phyloP scores from a whole-genome alignment of 108 stramenopile genomes.

The Licmophora abbreviata region DNA sequence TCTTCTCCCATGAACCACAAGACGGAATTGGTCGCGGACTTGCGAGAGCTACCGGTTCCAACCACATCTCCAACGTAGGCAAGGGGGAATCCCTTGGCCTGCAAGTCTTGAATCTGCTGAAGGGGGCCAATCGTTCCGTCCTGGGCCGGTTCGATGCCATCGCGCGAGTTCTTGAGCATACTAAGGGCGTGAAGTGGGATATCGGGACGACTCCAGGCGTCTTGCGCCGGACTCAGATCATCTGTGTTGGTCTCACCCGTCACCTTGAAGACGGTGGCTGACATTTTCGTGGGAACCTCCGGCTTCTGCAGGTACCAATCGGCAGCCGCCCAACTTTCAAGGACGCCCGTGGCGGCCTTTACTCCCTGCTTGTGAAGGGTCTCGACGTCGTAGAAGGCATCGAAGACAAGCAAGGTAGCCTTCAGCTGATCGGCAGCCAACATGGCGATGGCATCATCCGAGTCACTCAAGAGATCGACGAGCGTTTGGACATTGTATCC shows the following conservation, averaged over 20 bases:
- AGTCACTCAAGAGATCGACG: conserved; percentile 55
- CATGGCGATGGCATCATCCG: conserved; percentile 44
- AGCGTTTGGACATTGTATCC: conserved; percentile 92
- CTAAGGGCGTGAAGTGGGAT: conserved; percentile 91
- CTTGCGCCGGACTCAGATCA: conserved; percentile 89
- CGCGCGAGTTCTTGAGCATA: conserved; percentile 94
- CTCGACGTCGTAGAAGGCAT: conserved; percentile 90
- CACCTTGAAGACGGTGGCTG: conserved; percentile 94
- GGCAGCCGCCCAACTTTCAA: conserved; percentile 90
- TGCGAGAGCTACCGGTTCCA: conserved; percentile 87
- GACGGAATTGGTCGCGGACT: conserved; percentile 94
- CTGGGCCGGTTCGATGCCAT: conserved; percentile 75
- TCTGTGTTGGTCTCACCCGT: conserved; percentile 97
- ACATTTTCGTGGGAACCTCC: conserved; percentile 78
- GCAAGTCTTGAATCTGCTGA: conserved; percentile 66
- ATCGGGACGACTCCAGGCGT: conserved; percentile 94
- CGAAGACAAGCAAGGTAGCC: conserved; percentile 87
- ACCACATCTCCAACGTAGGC: conserved; percentile 97
- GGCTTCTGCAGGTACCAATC: conserved; percentile 86
- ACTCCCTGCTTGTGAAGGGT: conserved; percentile 67
- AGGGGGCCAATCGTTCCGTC: conserved; percentile 84
- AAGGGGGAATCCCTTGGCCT: conserved; percentile 79
- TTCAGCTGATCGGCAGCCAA: conserved; percentile 81
- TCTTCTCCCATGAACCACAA: conserved; percentile 93
- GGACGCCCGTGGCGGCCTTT: conserved; percentile 56